Conservation (phyloP, 2,329 filamentous ascomycete genomes). For the Periconia sp. region DNA sequence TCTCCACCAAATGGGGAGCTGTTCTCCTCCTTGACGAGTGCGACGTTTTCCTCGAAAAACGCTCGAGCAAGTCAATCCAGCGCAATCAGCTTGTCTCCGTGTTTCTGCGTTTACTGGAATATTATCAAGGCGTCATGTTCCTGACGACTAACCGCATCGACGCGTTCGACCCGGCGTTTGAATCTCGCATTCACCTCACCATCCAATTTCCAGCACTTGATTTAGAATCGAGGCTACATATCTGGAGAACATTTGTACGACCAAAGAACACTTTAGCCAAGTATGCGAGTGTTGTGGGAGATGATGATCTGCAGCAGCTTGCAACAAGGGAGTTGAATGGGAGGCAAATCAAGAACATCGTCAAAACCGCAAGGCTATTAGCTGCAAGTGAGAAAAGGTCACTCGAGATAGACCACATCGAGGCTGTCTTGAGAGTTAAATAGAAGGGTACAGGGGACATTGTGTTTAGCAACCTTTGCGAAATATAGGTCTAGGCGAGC, state of each 20-base stretch:
- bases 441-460: too few species aligned
- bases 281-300: conserved; percentile 22
- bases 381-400: too few species aligned
- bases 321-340: conserved; percentile 43
- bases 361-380: conserved; percentile 1
- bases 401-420: too few species aligned
- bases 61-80: conserved; percentile 11
- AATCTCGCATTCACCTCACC: conserved; percentile 48
- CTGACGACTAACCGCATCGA: conserved; percentile 37
- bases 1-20: conserved; percentile 53
- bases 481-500: too few species aligned
- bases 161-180: conserved; percentile 48
- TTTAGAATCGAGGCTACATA: neutral
- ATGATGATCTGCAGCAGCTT: conserved; percentile 6
- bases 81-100: conserved; percentile 24
- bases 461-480: too few species aligned
- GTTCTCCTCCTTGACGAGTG: conserved; percentile 55
- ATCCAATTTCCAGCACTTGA: conserved; percentile 40
- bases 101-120: conserved; percentile 44
- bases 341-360: conserved; percentile 49
- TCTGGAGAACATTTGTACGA: conserved; percentile 18
- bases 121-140: conserved; percentile 43
- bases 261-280: conserved; percentile 20
- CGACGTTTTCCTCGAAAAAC: conserved; percentile 36
- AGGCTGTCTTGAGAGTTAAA: too few species aligned